These are phyloP conservation scores for Paraphoma chrysanthemicola DNA, from an alignment of 2,329 filamentous ascomycete species.

Conservation along the genomic window DNA sequence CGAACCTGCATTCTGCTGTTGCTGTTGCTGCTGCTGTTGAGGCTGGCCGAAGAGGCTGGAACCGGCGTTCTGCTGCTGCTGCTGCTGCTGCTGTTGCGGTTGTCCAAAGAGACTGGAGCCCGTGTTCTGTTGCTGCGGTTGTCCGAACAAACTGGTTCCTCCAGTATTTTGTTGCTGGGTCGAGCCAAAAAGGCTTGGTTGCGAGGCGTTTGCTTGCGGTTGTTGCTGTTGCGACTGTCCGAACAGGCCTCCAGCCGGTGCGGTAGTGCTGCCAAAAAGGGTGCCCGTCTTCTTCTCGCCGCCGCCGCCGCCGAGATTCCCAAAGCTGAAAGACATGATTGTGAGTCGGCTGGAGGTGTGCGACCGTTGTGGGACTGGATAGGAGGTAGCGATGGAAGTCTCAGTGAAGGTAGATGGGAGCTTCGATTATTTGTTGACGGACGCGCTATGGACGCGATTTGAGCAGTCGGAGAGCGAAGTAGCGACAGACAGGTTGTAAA, in stretches of 20 bases:
- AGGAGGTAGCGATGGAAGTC: conserved; percentile 1
- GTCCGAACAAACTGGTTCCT: background rate
- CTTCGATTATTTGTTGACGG: conserved; percentile 20
- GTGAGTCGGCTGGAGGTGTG: background rate
- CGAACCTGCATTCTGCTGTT: conserved; percentile 10
- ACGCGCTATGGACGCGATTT: conserved; percentile 23
- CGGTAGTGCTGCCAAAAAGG: conserved; percentile 45
- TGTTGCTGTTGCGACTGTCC: conserved; percentile 45
- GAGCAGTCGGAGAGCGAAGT: background rate
- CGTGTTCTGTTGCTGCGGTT: conserved; percentile 6
- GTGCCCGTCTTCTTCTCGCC: conserved; percentile 46
- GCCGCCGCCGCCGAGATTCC: conserved; percentile 19
- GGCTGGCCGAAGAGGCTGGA: conserved; percentile 19
- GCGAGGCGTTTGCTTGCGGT: conserved; percentile 41
- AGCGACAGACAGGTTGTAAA: background rate
- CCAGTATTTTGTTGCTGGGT: conserved; percentile 15
- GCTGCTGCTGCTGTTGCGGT: conserved; percentile 22
- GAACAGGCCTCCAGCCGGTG: conserved; percentile 50
- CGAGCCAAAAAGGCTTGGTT: conserved; percentile 29
- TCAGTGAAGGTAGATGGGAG: conserved; percentile 2
- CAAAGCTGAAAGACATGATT: conserved; percentile 43
- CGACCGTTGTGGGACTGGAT: background rate
- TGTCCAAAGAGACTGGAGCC: conserved; percentile 29
- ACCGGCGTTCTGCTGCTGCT: conserved; percentile 6
- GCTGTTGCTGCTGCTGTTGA: conserved; percentile 16